These are phyloP conservation scores for Penicillium sp. DNA, from an alignment of 2,329 filamentous ascomycete species.

Conservation along the genomic window DNA sequence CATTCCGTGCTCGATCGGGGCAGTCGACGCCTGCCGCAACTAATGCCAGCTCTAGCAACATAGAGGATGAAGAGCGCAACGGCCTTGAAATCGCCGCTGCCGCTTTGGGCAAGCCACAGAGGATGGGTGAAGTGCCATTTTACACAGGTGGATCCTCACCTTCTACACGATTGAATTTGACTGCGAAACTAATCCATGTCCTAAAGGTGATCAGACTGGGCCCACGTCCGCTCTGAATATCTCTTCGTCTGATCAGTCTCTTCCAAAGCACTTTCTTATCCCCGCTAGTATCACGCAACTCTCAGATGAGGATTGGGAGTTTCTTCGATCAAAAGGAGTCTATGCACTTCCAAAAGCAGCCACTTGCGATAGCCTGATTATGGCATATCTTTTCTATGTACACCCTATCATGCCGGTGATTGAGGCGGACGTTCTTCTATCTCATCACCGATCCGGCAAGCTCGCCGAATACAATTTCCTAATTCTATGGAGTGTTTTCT, in stretches of 20 bases:
- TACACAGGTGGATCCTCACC: constrained; percentile 20
- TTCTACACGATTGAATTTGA: not conserved
- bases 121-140: constrained; percentile 23
- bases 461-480: constrained; percentile 35
- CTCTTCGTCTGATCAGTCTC: constrained; percentile 19
- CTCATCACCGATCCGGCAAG: constrained; percentile 27
- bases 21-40: not conserved
- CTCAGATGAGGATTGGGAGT: constrained; percentile 20
- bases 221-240: constrained; percentile 21
- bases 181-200: not conserved
- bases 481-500: constrained; percentile 43
- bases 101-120: constrained; percentile 19
- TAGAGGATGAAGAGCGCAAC: constrained; percentile 24
- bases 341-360: constrained; percentile 32
- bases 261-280: constrained; percentile 23
- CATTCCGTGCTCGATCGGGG: not conserved
- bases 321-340: constrained; percentile 35
- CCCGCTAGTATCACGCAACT: constrained; percentile 10
- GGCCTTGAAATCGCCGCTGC: constrained; percentile 26
- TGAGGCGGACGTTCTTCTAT: constrained; percentile 31
- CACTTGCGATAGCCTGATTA: constrained; percentile 33
- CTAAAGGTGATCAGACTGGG: constrained; percentile 23
- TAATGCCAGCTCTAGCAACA: constrained; percentile 4
- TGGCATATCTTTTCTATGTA: constrained; percentile 39
- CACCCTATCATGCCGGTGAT: constrained; percentile 41